Evolutionary conservation across 257 asterid genomes (phyloP), one percentile per base, ranked within the genome.

Genomic region (Eucommia ulmoides): DNA sequence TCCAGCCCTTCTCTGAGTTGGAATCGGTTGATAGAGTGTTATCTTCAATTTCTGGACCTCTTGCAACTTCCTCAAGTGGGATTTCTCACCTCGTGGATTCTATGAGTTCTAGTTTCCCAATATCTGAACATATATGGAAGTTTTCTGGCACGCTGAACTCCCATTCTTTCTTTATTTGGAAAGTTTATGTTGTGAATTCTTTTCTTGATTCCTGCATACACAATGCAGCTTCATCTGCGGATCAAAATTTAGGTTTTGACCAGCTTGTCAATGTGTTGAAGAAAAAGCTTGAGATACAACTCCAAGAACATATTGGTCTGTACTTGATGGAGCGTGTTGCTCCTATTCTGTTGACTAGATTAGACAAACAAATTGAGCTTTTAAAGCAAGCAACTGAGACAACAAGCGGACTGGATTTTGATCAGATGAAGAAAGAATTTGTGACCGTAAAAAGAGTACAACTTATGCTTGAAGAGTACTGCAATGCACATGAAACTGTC

Each of bases 151-250:
- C 69, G 46, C 66, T 50, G 51, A 65, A 58, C 54, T 54, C 47
- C 56, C 79, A 70, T 63, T 78, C 93, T 64, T 91, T 85, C 62
- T 82, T 91, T 62, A 61, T 91, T 41, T 91, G 98, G 98, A 91
- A 85, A 78, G 73, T 85, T 59, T 73, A 69, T 56, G 56, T 86
- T 81, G 68, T 86, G 35, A 91, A 86, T 71, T 78, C 80, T 63
- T 80, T 86, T 55, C 96, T 91, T 65, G 88, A 79, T 67, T 80
- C 86, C 59, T 91, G 96, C 63, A 55, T 77, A 55, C 86, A 77
- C 66, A 70, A 73, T 55, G 78, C 79, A 51, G 75, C 88, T 49
- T 61, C 80, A 69, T 81, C 84, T 24, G 74, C 76, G 47, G 92
- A 83, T 63, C 82, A 80, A 62, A 89, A 76, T 74, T 64, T 80